A percentile compares a stretch with the other conserved stretches of the same genome.
phyloP scores from a whole-genome alignment of 805 yeast genomes.

The Clavispora vitiphila region DNA sequence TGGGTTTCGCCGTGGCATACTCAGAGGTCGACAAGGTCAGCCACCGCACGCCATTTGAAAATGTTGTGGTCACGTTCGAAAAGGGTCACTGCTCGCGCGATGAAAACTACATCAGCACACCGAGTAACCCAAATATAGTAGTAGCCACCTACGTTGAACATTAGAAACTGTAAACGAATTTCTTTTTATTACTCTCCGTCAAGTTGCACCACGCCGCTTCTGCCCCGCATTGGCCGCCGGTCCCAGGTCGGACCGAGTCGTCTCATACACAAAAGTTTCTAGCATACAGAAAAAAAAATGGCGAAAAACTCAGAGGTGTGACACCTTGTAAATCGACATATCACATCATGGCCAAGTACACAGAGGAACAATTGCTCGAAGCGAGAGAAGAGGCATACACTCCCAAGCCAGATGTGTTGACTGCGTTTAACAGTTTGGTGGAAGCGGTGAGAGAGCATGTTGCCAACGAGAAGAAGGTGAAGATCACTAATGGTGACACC shows the following conservation, averaged over 20 bases:
- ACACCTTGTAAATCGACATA: neutral
- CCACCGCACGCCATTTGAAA: no score
- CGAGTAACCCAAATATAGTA: neutral
- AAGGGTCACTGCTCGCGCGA: neutral
- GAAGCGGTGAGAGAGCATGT: constrained; percentile 56
- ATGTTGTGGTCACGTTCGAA: neutral
- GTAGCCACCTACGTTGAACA: no score
- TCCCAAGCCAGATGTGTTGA: constrained; percentile 60
- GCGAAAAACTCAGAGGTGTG: neutral
- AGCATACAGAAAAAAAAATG: neutral
- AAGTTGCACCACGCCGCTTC: neutral
- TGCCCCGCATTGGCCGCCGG: neutral
- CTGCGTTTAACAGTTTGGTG: constrained; percentile 59
- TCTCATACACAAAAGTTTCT: constrained; percentile 8
- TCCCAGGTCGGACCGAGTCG: constrained; percentile 6
- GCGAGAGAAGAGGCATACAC: constrained; percentile 52
- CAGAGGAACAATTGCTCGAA: constrained; percentile 64
- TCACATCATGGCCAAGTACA: constrained; percentile 49
- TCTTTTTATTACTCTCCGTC: neutral
- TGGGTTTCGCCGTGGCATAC: no score
- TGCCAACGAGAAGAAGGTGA: constrained; percentile 26
- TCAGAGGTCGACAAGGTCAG: no score
- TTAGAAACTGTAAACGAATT: no score
- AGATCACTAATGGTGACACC: constrained; percentile 38
- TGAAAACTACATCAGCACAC: neutral